Evolutionary conservation across 495 filamentous ascomycete genomes (phyloP).

Genomic region (Podospora bellae-mahoneyi): DNA sequence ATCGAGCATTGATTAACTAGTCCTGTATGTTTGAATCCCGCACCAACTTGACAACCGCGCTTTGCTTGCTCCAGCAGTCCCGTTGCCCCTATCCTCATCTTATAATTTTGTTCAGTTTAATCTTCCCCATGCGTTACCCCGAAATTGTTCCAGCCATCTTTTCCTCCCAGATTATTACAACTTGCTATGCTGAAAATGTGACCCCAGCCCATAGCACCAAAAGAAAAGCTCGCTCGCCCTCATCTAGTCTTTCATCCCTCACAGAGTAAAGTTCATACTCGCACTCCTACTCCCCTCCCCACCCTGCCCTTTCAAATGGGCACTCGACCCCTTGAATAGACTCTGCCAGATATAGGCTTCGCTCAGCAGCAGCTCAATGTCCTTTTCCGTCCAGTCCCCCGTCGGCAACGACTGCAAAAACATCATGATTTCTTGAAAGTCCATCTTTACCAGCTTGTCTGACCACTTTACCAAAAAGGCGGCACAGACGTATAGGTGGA

Average conservation of each 20-base stretch:
- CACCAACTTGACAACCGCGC: background rate
- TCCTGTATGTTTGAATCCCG: background rate
- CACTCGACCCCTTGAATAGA: conserved; percentile 81
- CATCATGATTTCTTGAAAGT: conserved; percentile 99
- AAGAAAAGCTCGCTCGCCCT: background rate
- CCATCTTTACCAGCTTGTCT: conserved; percentile 91
- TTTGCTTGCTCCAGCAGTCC: background rate
- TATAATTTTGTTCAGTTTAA: background rate
- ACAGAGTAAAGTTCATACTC: conserved; percentile 44
- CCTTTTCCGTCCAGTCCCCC: conserved; percentile 94
- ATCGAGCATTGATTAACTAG: too few species aligned
- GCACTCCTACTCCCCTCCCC: conserved; percentile 33
- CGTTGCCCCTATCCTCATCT: background rate
- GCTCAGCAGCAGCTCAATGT: conserved; percentile 90
- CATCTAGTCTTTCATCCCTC: conserved; percentile 8
- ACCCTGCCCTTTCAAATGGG: conserved; percentile 62
- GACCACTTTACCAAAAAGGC: conserved; percentile 99
- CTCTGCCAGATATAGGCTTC: conserved; percentile 97
- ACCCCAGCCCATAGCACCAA: background rate
- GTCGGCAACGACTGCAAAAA: conserved; percentile 94
- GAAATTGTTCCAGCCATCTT: background rate
- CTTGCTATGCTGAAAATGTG: background rate
- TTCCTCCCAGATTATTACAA: background rate
- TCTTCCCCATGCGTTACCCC: background rate
- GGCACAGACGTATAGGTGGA: conserved; percentile 97